Base-by-base conservation (phyloP, 371 early-diverging fungal species). In the Chytridium lagenaria region DNA sequence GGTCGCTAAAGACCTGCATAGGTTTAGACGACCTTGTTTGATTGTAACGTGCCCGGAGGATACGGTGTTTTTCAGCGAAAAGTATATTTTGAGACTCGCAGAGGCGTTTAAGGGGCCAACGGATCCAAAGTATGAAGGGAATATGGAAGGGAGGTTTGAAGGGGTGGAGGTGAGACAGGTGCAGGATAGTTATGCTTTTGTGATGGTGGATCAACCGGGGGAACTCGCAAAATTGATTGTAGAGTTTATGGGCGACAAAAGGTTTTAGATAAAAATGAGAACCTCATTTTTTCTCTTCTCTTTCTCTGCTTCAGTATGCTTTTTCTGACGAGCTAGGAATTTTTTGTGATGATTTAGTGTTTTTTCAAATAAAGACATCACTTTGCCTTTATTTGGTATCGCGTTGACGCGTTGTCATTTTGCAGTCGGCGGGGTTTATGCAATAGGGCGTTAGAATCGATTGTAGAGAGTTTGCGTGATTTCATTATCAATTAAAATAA, bases 181-280 rank as follows among this genome's bases (percentile, higher is more conserved):
- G 3, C 10, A 3, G 36, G 63, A 63, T 37, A 31, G 33, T 19
- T 63, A 63, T 37, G 63, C 63, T 15, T 63, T 63, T 63, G 63
- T 63, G 22, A 63, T 63, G 63, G 36, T 63, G 31, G 63, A 63
- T 37, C 63, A 63, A 36, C 63, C 63, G 2, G 36, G 10, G 19
- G 23, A 37, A 36, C 26, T 34, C 7, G 63, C 63, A 5, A 36
- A 63, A 10, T 7, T 34, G 3, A 34, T 63, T 63, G 63, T 37
- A 36, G 36, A 63, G 63, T 23, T 31, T 31, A 63, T 63, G 63
- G n/a, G n/a, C n/a, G n/a, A n/a, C n/a, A n/a, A n/a, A n/a, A n/a
- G n/a, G n/a, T n/a, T n/a, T n/a, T n/a, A n/a, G n/a, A n/a, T n/a
- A n/a, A n/a, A n/a, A n/a, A n/a, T n/a, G n/a, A n/a, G n/a, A n/a